These are phyloP conservation scores for Gilbertella persicaria DNA, from an alignment of 371 early-diverging fungal species.

Conservation along the genomic window DNA sequence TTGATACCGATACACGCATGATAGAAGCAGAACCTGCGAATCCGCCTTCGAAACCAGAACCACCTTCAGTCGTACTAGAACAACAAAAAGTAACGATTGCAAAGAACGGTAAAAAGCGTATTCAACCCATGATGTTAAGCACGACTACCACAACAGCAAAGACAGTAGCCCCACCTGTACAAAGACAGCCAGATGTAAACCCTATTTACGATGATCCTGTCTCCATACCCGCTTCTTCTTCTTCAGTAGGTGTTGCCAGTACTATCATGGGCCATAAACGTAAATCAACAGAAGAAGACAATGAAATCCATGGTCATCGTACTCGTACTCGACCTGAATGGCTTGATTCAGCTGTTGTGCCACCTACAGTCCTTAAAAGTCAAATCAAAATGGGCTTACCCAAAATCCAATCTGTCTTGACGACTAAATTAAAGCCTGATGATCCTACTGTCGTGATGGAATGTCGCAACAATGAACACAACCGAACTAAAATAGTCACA, in stretches of 20 bases:
- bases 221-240: slow-evolving; percentile 32
- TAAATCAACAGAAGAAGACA: slow-evolving; percentile 24
- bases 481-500: slow-evolving; percentile 48
- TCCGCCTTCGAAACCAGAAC: slow-evolving; percentile 1
- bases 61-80: slow-evolving; percentile 10
- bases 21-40: slow-evolving; percentile 3
- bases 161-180: not conserved
- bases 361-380: slow-evolving; percentile 50
- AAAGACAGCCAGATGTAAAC: not conserved
- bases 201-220: slow-evolving; percentile 18
- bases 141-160: not conserved
- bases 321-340: slow-evolving; percentile 30
- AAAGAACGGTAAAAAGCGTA: slow-evolving; percentile 79
- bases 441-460: slow-evolving; percentile 41
- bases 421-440: slow-evolving; percentile 30
- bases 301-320: slow-evolving; percentile 16
- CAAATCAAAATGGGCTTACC: slow-evolving; percentile 57
- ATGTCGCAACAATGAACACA: slow-evolving; percentile 49
- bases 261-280: slow-evolving; percentile 54
- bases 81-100: slow-evolving; percentile 68
- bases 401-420: slow-evolving; percentile 49
- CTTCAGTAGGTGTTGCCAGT: slow-evolving; percentile 47
- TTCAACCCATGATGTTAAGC: slow-evolving; percentile 70
- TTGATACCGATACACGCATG: slow-evolving; percentile 7
- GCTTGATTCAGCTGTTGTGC: slow-evolving; percentile 43